These are phyloP conservation scores for Scheffersomyces segobiensis DNA, from an alignment of 1,139 yeast genomes.

Conservation along the genomic window DNA sequence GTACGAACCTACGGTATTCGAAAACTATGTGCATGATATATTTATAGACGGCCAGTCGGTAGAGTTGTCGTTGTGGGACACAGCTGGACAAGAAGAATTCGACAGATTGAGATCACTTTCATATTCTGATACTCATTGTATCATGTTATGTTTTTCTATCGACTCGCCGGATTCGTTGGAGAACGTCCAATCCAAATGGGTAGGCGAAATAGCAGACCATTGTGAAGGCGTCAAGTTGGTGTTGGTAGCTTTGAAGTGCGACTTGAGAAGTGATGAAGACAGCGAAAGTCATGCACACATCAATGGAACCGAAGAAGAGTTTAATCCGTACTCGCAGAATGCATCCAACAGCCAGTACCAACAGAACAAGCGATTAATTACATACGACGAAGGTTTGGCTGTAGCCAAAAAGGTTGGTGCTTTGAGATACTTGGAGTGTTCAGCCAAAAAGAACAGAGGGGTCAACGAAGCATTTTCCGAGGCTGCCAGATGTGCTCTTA, in stretches of 20 bases:
- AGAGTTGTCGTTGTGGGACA: slow-evolving; percentile 94
- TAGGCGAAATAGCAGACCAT: slow-evolving; percentile 93
- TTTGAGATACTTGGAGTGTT: slow-evolving; percentile 83
- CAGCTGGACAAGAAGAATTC: slow-evolving; percentile 98
- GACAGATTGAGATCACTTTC: slow-evolving; percentile 88
- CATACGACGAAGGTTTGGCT: slow-evolving; percentile 79
- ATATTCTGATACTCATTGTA: slow-evolving; percentile 94
- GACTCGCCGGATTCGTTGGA: slow-evolving; percentile 94
- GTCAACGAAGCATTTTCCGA: slow-evolving; percentile 97
- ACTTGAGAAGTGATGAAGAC: slow-evolving; percentile 61
- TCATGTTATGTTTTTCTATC: slow-evolving; percentile 92
- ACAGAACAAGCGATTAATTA: slow-evolving; percentile 56
- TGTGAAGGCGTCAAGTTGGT: slow-evolving; percentile 96
- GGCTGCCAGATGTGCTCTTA: slow-evolving; percentile 93
- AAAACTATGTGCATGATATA: slow-evolving; percentile 95
- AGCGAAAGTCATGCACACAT: slow-evolving; percentile 24
- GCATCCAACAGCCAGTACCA: slow-evolving; percentile 32
- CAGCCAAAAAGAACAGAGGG: slow-evolving; percentile 91
- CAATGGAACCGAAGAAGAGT: slow-evolving; percentile 41
- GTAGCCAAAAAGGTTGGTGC: slow-evolving; percentile 90
- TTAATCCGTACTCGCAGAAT: slow-evolving; percentile 31
- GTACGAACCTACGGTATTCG: slow-evolving; percentile 97
- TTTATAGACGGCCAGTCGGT: slow-evolving; percentile 94
- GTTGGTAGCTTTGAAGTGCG: slow-evolving; percentile 92
- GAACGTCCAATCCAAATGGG: slow-evolving; percentile 92